Evolutionary conservation across 495 filamentous ascomycete genomes (phyloP).

Genomic region (Cercophora samala): DNA sequence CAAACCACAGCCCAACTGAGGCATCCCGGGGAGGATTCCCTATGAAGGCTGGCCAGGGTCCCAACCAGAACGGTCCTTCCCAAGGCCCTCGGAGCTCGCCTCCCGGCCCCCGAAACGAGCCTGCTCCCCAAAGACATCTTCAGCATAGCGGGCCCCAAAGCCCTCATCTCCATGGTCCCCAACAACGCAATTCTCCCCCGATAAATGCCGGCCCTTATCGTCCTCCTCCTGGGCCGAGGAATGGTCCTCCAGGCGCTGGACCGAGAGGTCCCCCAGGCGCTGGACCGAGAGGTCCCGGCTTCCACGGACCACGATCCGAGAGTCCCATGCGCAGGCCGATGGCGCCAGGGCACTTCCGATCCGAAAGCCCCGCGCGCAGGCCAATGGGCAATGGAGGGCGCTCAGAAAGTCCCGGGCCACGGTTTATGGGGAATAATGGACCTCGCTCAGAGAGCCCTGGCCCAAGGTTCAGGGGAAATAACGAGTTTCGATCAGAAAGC

Average conservation of each 20-base stretch:
- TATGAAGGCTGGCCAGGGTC: neutral
- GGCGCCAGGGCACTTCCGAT: neutral
- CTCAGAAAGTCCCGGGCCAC: constrained; percentile 8
- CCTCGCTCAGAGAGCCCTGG: constrained; percentile 11
- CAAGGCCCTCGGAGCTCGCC: neutral
- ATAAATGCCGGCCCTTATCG: constrained; percentile 13
- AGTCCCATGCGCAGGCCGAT: constrained; percentile 4
- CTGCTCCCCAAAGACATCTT: too few species aligned
- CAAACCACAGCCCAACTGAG: neutral
- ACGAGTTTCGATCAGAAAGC: neutral
- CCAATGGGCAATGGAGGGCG: neutral
- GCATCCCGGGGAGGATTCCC: neutral
- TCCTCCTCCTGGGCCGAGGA: constrained; percentile 5
- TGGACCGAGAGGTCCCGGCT: constrained; percentile 9
- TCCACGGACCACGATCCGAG: constrained; percentile 11
- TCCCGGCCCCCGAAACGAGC: neutral
- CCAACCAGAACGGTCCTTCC: neutral
- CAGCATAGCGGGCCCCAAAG: neutral
- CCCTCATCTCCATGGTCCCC: constrained; percentile 3
- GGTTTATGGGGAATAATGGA: neutral
- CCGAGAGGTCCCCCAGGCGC: constrained; percentile 8
- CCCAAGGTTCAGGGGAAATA: constrained; percentile 4
- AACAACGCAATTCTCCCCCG: neutral
- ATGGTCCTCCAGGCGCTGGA: constrained; percentile 10
- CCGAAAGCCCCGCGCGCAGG: constrained; percentile 12